These are phyloP conservation scores for Biscogniauxia mediterranea DNA, from an alignment of 2,329 filamentous ascomycete genomes.

Conservation along the genomic window DNA sequence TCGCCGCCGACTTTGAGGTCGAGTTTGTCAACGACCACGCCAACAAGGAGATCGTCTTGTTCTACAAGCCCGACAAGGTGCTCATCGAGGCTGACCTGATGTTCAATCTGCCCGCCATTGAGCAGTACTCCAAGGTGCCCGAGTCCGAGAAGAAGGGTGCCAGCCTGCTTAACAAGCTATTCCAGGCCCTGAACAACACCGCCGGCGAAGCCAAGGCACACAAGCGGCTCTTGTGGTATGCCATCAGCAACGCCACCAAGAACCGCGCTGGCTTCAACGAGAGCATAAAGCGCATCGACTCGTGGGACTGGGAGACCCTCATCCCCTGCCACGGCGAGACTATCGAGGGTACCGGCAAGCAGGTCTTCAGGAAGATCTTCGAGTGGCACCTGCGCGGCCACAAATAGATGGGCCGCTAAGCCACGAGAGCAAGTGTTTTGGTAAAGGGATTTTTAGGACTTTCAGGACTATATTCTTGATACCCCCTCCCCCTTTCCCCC, in stretches of 20 bases:
- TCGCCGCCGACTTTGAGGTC: slow-evolving; percentile 81
- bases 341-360: slow-evolving; percentile 72
- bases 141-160: slow-evolving; percentile 41
- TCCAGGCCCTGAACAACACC: slow-evolving; percentile 58
- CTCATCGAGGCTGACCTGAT: slow-evolving; percentile 87
- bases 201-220: slow-evolving; percentile 67
- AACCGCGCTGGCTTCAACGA: slow-evolving; percentile 69
- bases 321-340: slow-evolving; percentile 94
- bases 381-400: slow-evolving; percentile 70
- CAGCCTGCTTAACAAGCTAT: slow-evolving; percentile 43
- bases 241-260: slow-evolving; percentile 46
- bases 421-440: no score
- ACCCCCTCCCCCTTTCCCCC: background rate
- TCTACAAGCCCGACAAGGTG: slow-evolving; percentile 74
- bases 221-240: slow-evolving; percentile 82
- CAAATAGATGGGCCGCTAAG: slow-evolving; percentile 22
- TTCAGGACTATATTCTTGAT: no score
- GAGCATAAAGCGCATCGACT: slow-evolving; percentile 65
- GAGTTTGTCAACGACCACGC: slow-evolving; percentile 78
- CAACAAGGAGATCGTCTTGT: slow-evolving; percentile 87
- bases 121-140: slow-evolving; percentile 71
- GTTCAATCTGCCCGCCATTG: slow-evolving; percentile 84
- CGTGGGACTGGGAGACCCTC: slow-evolving; percentile 82
- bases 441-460: no score
- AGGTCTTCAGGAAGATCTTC: slow-evolving; percentile 74